These are phyloP conservation scores for Saturnispora besseyi DNA, from an alignment of 805 yeast species.

Conservation along the genomic window DNA sequence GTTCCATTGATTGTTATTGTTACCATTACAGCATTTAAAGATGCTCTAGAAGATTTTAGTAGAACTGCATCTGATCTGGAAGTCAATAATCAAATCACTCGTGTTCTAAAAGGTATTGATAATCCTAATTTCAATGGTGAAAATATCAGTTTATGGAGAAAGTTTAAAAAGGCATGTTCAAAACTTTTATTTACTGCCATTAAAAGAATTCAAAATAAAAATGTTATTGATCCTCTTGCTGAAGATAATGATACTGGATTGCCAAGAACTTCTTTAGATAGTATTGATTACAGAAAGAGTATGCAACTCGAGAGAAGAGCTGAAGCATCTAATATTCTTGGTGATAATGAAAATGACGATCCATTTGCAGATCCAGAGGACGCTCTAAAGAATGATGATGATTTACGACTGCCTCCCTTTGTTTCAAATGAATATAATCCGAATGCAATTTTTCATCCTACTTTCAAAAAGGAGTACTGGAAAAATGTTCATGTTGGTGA, in stretches of 20 bases:
- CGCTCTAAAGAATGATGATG: conserved; percentile 15
- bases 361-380: conserved; percentile 23
- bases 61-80: conserved; percentile 65
- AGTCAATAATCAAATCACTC: conserved; percentile 66
- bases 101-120: conserved; percentile 44
- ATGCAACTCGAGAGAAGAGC: conserved; percentile 15
- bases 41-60: conserved; percentile 74
- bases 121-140: conserved; percentile 60
- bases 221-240: conserved; percentile 21
- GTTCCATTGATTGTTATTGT: conserved; percentile 78
- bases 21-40: conserved; percentile 63
- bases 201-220: conserved; percentile 19
- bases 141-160: conserved; percentile 59
- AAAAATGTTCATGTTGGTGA: conserved; percentile 72
- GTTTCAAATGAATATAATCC: conserved; percentile 19
- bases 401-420: conserved; percentile 21
- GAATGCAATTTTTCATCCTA: conserved; percentile 14
- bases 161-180: conserved; percentile 43
- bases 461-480: conserved; percentile 46
- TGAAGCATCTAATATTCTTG: conserved; percentile 8
- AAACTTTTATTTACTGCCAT: conserved; percentile 12
- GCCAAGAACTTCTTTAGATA: conserved; percentile 25
- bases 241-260: conserved; percentile 15
- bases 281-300: conserved; percentile 27
- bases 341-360: conserved; percentile 11